Evolutionary conservation across 2,329 filamentous ascomycete species (phyloP).

Genomic region (Nemania diffusa): DNA sequence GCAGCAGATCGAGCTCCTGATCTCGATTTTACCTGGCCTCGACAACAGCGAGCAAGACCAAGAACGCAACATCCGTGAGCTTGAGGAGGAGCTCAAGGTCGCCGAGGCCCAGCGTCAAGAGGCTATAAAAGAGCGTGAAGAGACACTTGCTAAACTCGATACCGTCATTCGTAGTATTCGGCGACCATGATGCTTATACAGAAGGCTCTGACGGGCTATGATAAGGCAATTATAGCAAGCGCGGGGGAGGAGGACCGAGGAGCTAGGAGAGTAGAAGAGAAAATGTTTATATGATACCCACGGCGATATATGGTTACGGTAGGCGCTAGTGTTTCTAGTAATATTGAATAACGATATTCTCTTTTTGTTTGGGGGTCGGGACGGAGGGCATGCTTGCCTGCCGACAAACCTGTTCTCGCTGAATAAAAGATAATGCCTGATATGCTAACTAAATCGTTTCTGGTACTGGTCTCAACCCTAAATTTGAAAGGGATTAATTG

Average conservation of each 20-base stretch:
- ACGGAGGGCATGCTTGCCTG: not conserved
- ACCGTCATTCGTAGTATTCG: conserved; percentile 64
- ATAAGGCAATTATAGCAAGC: not conserved
- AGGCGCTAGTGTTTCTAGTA: conserved; percentile 38
- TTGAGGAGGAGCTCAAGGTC: conserved; percentile 72
- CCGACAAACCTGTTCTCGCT: not conserved
- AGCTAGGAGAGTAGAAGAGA: not conserved
- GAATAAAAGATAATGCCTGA: conserved; percentile 3
- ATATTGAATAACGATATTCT: conserved; percentile 4
- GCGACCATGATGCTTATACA: conserved; percentile 60
- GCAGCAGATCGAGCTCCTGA: conserved; percentile 83
- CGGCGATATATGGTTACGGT: conserved; percentile 9
- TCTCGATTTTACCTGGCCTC: conserved; percentile 78
- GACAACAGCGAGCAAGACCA: conserved; percentile 83
- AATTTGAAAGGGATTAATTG: not conserved
- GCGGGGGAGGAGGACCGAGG: not conserved
- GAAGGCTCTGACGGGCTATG: not conserved
- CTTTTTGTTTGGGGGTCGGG: no score
- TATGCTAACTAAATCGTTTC: conserved; percentile 9
- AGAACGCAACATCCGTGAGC: conserved; percentile 70
- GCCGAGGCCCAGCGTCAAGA: conserved; percentile 71
- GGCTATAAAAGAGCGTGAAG: conserved; percentile 71
- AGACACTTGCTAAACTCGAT: conserved; percentile 69
- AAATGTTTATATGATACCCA: conserved; percentile 42
- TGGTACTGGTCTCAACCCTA: not conserved